Conservation (phyloP, 257 asterid species). For the Solanum infundibuliforme region DNA sequence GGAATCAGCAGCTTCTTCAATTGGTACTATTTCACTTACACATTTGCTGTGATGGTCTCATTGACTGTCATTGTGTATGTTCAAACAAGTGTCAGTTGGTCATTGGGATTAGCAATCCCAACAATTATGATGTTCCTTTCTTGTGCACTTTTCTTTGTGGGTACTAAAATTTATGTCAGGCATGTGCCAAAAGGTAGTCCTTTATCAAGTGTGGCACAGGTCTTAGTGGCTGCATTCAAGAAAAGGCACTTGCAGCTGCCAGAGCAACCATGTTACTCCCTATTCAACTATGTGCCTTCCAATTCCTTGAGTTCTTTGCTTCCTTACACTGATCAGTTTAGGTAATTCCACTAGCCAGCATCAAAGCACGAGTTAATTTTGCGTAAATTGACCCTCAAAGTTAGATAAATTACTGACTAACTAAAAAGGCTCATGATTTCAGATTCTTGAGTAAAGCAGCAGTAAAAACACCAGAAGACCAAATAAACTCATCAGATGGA, state of each 20-base stretch:
- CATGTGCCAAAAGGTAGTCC: slow-evolving; percentile 24
- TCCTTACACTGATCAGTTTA: slow-evolving; percentile 14
- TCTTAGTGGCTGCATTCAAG: slow-evolving; percentile 10
- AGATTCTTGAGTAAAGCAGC: slow-evolving; percentile 23
- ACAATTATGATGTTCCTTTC: slow-evolving; percentile 20
- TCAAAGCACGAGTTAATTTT: neutral
- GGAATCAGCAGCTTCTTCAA: slow-evolving; percentile 28
- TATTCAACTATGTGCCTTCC: neutral
- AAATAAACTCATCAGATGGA: slow-evolving; percentile 15
- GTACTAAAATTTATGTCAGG: slow-evolving; percentile 16
- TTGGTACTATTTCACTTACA: slow-evolving; percentile 25
- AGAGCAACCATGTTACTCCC: neutral
- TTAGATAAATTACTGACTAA: neutral
- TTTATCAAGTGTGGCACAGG: slow-evolving; percentile 12
- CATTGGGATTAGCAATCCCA: slow-evolving; percentile 25
- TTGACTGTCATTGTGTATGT: slow-evolving; percentile 24
- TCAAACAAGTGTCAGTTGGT: slow-evolving; percentile 23
- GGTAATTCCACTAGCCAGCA: neutral
- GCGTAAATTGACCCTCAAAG: neutral
- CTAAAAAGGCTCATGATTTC: neutral
- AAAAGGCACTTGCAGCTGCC: slow-evolving; percentile 15
- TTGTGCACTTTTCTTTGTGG: slow-evolving; percentile 12
- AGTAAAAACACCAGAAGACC: slow-evolving; percentile 12
- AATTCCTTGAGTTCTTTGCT: slow-evolving; percentile 7
- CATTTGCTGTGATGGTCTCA: slow-evolving; percentile 23